A percentile compares a stretch with the other conserved stretches of the same genome.
These are phyloP conservation scores for Pholiota molesta DNA, from an alignment of 768 basidiomycete species.

Conservation along the genomic window DNA sequence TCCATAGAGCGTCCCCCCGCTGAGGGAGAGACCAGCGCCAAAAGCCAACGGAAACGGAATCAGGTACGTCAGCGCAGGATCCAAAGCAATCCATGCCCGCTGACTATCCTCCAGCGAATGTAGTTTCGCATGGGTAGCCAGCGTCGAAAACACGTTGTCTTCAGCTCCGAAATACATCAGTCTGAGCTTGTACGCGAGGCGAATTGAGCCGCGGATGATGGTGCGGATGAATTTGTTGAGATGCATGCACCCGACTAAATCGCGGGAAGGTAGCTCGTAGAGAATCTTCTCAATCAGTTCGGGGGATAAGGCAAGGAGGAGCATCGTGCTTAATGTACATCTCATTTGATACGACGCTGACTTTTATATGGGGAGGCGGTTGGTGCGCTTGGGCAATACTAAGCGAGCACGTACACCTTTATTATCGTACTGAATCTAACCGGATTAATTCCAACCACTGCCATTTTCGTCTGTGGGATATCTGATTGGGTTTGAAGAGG, in stretches of 20 bases:
- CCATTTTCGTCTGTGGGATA: too few relatives aligned
- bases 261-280: not conserved
- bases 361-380: too few relatives aligned
- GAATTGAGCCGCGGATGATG: not conserved
- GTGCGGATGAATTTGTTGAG: not conserved
- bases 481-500: too few relatives aligned
- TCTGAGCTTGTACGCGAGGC: not conserved
- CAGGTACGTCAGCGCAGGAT: not conserved
- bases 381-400: too few relatives aligned
- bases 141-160: not conserved
- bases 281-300: not conserved
- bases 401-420: too few relatives aligned
- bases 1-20: not conserved
- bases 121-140: not conserved
- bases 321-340: not conserved
- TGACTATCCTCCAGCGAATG: not conserved
- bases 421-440: too few relatives aligned
- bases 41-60: not conserved
- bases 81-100: not conserved
- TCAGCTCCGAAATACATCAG: not conserved
- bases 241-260: not conserved
- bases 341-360: too few relatives aligned
- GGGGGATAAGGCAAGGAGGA: not conserved
- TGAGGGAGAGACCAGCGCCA: not conserved
- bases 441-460: too few relatives aligned